Evolutionary conservation across 208 protist species (phyloP).

Genomic region (Acanthamoeba sp.): DNA sequence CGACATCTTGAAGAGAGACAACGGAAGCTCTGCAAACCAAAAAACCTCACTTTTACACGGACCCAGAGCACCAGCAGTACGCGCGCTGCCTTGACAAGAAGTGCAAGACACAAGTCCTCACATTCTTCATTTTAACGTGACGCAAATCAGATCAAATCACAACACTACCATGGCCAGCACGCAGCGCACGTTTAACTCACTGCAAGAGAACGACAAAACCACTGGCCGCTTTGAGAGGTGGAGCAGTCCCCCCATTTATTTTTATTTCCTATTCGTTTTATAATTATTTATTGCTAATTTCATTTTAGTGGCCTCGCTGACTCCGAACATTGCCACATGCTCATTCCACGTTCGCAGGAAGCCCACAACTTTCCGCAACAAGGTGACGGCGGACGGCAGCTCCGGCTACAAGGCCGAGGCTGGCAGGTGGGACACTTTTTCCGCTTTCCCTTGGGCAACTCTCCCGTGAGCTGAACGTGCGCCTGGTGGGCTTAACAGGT

Average conservation of each 20-base stretch:
- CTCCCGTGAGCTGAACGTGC: background rate
- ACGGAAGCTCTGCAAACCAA: no score
- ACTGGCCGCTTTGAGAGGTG: constrained; percentile 29
- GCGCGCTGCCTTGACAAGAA: no score
- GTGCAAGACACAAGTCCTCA: no score
- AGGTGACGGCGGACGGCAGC: constrained; percentile 81
- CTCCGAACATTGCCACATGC: background rate
- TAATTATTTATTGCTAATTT: no score
- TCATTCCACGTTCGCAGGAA: constrained; percentile 69
- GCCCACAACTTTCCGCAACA: constrained; percentile 87
- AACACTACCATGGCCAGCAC: background rate
- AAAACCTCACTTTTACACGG: no score
- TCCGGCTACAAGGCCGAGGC: constrained; percentile 84
- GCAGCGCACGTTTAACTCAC: constrained; percentile 21
- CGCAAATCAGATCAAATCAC: no score
- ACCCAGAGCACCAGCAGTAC: no score
- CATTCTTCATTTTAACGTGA: no score
- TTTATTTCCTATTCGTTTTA: no score
- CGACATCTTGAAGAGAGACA: no score
- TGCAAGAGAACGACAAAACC: background rate
- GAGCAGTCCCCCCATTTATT: background rate
- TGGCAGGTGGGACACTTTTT: constrained; percentile 7
- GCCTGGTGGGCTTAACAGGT: constrained; percentile 78
- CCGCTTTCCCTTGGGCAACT: background rate
- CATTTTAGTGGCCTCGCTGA: background rate